A percentile compares a stretch with the other conserved stretches of the same genome.
phyloP scores from a whole-genome alignment of 1,139 yeast genomes.

The Lodderomyces orthopsilosis region DNA sequence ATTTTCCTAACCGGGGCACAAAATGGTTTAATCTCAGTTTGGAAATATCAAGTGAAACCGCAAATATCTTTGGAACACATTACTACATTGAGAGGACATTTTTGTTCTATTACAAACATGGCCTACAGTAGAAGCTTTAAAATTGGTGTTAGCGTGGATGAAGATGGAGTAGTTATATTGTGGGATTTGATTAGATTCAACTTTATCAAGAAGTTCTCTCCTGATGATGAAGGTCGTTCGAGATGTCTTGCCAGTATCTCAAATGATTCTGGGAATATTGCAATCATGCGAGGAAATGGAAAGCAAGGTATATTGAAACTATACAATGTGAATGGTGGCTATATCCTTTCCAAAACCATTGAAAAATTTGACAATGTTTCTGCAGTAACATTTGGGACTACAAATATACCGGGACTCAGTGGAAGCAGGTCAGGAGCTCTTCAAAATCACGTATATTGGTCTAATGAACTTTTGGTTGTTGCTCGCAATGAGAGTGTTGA shows the following conservation, averaged over 20 bases:
- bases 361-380: constrained; percentile 11
- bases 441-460: constrained; percentile 36
- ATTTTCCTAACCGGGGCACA: constrained; percentile 51
- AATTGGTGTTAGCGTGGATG: constrained; percentile 51
- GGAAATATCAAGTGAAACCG: constrained; percentile 31
- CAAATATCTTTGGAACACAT: constrained; percentile 37
- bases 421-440: constrained; percentile 19
- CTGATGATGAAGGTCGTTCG: constrained; percentile 11
- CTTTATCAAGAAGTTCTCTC: constrained; percentile 43
- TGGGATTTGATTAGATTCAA: constrained; percentile 61
- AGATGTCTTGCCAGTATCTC: constrained; percentile 44
- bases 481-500: constrained; percentile 21
- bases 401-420: constrained; percentile 28
- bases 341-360: constrained; percentile 23
- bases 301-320: constrained; percentile 27
- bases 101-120: constrained; percentile 38
- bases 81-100: constrained; percentile 55
- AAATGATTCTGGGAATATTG: constrained; percentile 54
- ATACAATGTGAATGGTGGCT: constrained; percentile 56
- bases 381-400: constrained; percentile 32
- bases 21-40: constrained; percentile 55
- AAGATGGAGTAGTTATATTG: constrained; percentile 44
- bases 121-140: constrained; percentile 50
- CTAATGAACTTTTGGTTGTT: constrained; percentile 32
- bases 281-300: constrained; percentile 24